Percentiles rank a stretch among this genome's conserved stretches.
phyloP scores from a whole-genome alignment of 169 alveolate genomes.

The Blepharisma undulans region DNA sequence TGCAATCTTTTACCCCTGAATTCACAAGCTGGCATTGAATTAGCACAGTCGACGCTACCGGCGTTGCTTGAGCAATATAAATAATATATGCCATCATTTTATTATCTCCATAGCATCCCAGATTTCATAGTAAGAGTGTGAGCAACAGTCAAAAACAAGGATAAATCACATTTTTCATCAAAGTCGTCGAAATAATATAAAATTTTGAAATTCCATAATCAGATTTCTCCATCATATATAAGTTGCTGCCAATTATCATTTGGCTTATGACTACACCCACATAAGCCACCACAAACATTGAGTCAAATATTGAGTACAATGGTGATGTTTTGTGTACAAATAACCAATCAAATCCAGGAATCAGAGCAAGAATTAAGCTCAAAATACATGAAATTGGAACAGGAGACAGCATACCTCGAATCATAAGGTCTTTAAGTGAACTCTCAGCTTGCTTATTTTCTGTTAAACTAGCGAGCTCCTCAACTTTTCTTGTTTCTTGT shows the following conservation, averaged over 20 bases:
- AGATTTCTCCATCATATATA: neutral
- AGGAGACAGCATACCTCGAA: neutral
- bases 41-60: neutral
- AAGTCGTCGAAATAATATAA: no score
- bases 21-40: neutral
- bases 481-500: neutral
- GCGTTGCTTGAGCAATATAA: neutral
- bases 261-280: neutral
- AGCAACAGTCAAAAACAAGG: neutral
- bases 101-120: neutral
- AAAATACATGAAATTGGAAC: neutral
- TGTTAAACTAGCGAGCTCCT: neutral
- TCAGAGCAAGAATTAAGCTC: neutral
- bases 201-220: neutral
- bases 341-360: constrained; percentile 11
- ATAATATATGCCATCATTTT: neutral
- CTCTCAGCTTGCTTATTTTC: neutral
- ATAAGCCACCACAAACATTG: neutral
- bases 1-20: neutral
- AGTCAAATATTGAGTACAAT: neutral
- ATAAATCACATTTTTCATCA: neutral
- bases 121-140: neutral
- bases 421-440: neutral
- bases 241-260: neutral
- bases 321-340: neutral